Evolutionary conservation across 202 grass and related monocot species (phyloP).

Genomic region (Setaria italica): DNA sequence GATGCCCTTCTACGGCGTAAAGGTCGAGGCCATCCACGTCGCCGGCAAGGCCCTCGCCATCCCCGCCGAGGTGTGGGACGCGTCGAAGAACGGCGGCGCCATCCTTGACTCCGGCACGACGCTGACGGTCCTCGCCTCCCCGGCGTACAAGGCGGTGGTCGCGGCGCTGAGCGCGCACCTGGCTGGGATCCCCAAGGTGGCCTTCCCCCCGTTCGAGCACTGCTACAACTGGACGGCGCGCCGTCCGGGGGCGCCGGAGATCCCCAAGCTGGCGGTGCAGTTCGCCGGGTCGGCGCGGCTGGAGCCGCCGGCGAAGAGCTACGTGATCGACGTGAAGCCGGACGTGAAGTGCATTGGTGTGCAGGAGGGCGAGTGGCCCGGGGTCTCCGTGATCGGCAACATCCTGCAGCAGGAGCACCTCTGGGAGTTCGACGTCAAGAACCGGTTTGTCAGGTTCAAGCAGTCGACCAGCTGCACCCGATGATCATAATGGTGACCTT

Average conservation of each 20-base stretch:
- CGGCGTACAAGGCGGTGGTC: conserved; percentile 73
- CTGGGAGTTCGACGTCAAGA: conserved; percentile 91
- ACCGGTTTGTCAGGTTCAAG: conserved; percentile 71
- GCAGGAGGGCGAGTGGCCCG: conserved; percentile 65
- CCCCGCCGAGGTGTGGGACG: conserved; percentile 64
- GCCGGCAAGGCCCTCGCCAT: conserved; percentile 29
- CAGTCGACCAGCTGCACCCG: conserved; percentile 49
- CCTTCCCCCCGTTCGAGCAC: conserved; percentile 80
- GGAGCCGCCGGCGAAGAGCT: conserved; percentile 81
- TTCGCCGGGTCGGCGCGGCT: conserved; percentile 63
- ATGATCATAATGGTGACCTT: conserved; percentile 21
- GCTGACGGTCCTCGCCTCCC: conserved; percentile 65
- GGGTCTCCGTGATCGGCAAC: conserved; percentile 74
- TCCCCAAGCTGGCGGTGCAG: conserved; percentile 72
- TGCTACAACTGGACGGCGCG: conserved; percentile 91
- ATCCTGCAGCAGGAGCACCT: conserved; percentile 94
- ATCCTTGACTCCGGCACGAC: conserved; percentile 95
- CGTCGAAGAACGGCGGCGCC: conserved; percentile 54
- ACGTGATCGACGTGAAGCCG: conserved; percentile 80
- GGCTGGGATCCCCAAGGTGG: conserved; percentile 48
- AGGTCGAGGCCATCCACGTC: conserved; percentile 37
- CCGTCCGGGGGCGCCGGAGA: not conserved
- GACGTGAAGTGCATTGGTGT: conserved; percentile 86
- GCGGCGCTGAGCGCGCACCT: conserved; percentile 57
- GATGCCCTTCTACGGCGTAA: conserved; percentile 77